A percentile compares a stretch with the other conserved stretches of the same genome.
Evolutionary conservation across 768 basidiomycete species (phyloP).

Genomic region (Megacollybia marginata): DNA sequence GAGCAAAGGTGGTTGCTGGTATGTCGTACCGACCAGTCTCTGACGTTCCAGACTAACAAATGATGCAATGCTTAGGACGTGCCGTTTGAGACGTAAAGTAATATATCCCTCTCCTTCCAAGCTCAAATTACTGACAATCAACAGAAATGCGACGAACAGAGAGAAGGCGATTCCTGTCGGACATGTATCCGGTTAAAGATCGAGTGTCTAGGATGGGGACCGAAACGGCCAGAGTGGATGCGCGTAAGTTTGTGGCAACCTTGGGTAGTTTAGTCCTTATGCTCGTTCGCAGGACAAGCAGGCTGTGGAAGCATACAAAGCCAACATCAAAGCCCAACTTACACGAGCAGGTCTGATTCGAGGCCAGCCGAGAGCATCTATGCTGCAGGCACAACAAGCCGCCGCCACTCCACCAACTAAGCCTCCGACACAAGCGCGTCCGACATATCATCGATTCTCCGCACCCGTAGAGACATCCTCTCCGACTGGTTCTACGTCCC

Average conservation of each 20-base stretch:
- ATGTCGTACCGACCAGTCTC: conserved; percentile 22
- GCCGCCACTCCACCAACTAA: conserved; percentile 14
- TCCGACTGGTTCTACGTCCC: conserved; percentile 13
- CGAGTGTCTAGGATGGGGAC: conserved; percentile 80
- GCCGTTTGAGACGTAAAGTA: conserved; percentile 77
- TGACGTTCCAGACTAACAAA: conserved; percentile 7
- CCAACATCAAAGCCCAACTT: conserved; percentile 75
- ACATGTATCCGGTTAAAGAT: conserved; percentile 78
- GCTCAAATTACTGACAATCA: conserved; percentile 4
- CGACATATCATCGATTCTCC: conserved; percentile 22
- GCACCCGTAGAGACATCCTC: conserved; percentile 17
- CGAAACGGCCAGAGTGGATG: conserved; percentile 87
- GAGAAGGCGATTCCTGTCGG: conserved; percentile 72
- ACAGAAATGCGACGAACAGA: conserved; percentile 87
- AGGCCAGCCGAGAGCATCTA: conserved; percentile 66
- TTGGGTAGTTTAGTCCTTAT: conserved; percentile 3
- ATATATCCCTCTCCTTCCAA: conserved; percentile 11
- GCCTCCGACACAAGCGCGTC: conserved; percentile 18
- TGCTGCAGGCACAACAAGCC: conserved; percentile 23
- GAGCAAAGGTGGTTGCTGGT: conserved; percentile 79
- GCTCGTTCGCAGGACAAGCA: conserved; percentile 63
- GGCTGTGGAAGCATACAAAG: conserved; percentile 76
- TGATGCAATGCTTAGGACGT: conserved; percentile 49
- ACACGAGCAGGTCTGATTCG: conserved; percentile 74
- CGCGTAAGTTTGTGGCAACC: conserved; percentile 38